Conservation (phyloP, 768 basidiomycete genomes). For the Erythrobasidium yunnanense region DNA sequence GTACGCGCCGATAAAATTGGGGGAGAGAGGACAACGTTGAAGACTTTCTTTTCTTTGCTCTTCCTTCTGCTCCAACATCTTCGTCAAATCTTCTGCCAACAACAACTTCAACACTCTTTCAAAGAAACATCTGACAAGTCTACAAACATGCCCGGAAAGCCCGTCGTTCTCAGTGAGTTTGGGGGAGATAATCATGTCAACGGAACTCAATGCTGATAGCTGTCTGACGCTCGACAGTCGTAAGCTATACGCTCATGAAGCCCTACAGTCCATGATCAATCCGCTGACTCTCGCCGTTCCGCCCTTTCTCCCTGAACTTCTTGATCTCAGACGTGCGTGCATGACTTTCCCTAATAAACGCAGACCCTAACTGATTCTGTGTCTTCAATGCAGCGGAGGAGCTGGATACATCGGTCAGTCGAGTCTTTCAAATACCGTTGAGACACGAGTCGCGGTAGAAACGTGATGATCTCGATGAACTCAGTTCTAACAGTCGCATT, state of each 20-base stretch:
- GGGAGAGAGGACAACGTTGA: no score
- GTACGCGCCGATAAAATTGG: no score
- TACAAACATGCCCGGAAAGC: not conserved
- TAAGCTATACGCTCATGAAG: no score
- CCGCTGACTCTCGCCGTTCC: not conserved
- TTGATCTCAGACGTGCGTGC: not conserved
- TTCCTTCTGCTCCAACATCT: not conserved
- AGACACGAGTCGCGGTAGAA: no score
- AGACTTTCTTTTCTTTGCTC: no score
- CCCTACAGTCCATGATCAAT: no score
- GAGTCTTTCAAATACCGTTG: not conserved
- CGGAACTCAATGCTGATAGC: no score
- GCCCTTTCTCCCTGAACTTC: not conserved
- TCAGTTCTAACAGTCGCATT: not conserved
- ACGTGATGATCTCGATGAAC: no score
- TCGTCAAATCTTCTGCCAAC: not conserved
- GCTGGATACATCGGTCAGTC: constrained; percentile 30
- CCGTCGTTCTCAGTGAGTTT: constrained; percentile 27
- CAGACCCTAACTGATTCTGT: no score
- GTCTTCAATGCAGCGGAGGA: no score
- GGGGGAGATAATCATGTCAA: no score
- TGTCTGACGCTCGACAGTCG: no score
- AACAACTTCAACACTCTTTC: not conserved
- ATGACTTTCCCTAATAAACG: not conserved
- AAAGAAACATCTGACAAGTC: constrained; percentile 26